Conservation (phyloP, 306 rosid genomes). For the Hylodesmum podocarpum region DNA sequence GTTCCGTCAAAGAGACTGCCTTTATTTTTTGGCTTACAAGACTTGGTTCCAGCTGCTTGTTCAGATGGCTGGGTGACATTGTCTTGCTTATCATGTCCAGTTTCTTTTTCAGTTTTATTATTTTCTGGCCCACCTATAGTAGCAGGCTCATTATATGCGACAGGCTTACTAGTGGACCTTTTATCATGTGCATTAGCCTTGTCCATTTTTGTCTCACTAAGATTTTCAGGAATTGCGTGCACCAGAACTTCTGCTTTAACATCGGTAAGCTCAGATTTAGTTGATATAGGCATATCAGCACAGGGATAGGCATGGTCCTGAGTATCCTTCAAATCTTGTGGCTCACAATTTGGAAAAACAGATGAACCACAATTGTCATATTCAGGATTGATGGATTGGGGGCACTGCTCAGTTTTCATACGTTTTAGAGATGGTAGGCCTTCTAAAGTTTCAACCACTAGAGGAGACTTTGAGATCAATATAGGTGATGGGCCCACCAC, state of each 20-base stretch:
- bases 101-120: conserved; percentile 67
- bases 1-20: conserved; percentile 87
- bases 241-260: conserved; percentile 60
- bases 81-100: conserved; percentile 65
- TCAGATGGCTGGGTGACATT: conserved; percentile 52
- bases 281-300: too few relatives aligned
- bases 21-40: conserved; percentile 98
- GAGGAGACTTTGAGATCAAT: conserved; percentile 50
- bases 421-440: conserved; percentile 81
- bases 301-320: too few relatives aligned
- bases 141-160: conserved; percentile 43
- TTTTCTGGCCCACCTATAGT: conserved; percentile 57
- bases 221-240: conserved; percentile 44
- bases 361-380: conserved; percentile 52
- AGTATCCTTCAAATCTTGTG: conserved; percentile 48
- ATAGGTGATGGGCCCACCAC: conserved; percentile 40
- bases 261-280: conserved; percentile 53
- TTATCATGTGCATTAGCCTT: conserved; percentile 40
- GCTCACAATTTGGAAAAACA: conserved; percentile 46
- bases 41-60: conserved; percentile 66
- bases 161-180: conserved; percentile 47
- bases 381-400: conserved; percentile 57
- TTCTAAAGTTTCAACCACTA: conserved; percentile 57
- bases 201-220: conserved; percentile 56
- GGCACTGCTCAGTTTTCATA: conserved; percentile 73